Conservation (phyloP, 129 eudicot species). For the Ambrosia artemisiifolia region DNA sequence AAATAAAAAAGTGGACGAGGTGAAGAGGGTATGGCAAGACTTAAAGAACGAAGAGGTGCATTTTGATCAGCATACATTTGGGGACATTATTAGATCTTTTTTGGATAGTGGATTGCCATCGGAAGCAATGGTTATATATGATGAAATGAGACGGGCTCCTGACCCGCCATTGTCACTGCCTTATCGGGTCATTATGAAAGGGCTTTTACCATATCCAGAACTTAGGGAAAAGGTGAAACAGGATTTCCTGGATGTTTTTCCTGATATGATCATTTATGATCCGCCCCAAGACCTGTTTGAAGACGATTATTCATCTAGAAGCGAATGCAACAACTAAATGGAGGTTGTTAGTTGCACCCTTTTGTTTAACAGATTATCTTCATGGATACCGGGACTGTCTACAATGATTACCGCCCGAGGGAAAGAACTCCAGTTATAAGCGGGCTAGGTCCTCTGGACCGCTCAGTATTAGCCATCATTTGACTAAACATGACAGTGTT, state of each 20-base stretch:
- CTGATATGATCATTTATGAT: slow-evolving; percentile 69
- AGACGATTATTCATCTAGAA: slow-evolving; percentile 33
- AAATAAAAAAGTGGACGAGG: slow-evolving; percentile 70
- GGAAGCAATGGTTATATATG: slow-evolving; percentile 80
- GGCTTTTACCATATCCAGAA: slow-evolving; percentile 77
- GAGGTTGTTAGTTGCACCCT: not conserved
- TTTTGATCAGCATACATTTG: slow-evolving; percentile 93
- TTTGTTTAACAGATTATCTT: not conserved
- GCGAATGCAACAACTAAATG: not conserved
- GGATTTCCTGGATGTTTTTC: slow-evolving; percentile 86
- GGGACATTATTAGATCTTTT: slow-evolving; percentile 80
- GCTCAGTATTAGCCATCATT: too few relatives aligned
- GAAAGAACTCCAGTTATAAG: too few relatives aligned
- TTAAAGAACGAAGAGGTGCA: slow-evolving; percentile 63
- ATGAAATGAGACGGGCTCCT: slow-evolving; percentile 81
- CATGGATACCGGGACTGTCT: not conserved
- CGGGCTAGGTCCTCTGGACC: too few relatives aligned
- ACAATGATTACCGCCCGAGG: too few relatives aligned
- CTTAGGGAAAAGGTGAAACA: slow-evolving; percentile 88
- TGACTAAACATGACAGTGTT: too few relatives aligned
- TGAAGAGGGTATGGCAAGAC: slow-evolving; percentile 66
- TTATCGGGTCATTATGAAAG: slow-evolving; percentile 87
- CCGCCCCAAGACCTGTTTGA: slow-evolving; percentile 78
- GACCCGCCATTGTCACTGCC: slow-evolving; percentile 88
- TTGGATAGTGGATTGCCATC: slow-evolving; percentile 57